Conservation (phyloP, 164 flowering plant species). For the Nymphaea colorata region DNA sequence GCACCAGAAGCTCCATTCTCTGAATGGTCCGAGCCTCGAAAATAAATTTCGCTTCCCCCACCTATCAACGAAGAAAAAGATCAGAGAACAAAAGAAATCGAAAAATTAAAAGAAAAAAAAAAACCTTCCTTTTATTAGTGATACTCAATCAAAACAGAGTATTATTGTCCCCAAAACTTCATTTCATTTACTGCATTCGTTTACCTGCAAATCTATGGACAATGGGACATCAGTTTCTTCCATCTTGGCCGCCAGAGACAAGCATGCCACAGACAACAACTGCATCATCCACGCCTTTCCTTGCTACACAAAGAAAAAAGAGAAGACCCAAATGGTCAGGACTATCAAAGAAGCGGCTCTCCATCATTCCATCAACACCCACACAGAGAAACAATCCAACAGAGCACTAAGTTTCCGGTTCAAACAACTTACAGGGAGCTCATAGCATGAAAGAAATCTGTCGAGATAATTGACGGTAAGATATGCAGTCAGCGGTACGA, state of each 20-base stretch:
- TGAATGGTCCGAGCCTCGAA: conserved; percentile 72
- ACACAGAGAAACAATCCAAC: not conserved
- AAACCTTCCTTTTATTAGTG: not conserved
- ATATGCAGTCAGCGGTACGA: conserved; percentile 66
- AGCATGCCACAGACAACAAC: conserved; percentile 62
- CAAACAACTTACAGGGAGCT: conserved; percentile 59
- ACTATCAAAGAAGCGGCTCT: not conserved
- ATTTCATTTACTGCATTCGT: conserved; percentile 7
- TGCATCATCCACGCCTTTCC: conserved; percentile 75
- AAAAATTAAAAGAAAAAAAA: not conserved
- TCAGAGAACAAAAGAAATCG: not conserved
- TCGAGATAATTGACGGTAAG: conserved; percentile 74
- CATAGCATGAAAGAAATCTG: conserved; percentile 68
- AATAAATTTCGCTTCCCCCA: conserved; percentile 46
- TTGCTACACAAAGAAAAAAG: conserved; percentile 21
- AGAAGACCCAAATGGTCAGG: not conserved
- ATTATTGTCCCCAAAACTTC: no score
- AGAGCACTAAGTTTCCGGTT: no score
- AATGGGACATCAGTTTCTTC: conserved; percentile 73
- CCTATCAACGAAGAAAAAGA: conserved; percentile 18
- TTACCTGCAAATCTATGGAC: conserved; percentile 68
- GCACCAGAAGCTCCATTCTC: conserved; percentile 84
- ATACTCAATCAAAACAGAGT: not conserved
- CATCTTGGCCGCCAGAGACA: conserved; percentile 84
- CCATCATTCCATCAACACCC: not conserved